A percentile compares a stretch with the other conserved stretches of the same genome.
phyloP scores from a whole-genome alignment of 1,284 basidiomycete genomes.

The Boletus mariae region DNA sequence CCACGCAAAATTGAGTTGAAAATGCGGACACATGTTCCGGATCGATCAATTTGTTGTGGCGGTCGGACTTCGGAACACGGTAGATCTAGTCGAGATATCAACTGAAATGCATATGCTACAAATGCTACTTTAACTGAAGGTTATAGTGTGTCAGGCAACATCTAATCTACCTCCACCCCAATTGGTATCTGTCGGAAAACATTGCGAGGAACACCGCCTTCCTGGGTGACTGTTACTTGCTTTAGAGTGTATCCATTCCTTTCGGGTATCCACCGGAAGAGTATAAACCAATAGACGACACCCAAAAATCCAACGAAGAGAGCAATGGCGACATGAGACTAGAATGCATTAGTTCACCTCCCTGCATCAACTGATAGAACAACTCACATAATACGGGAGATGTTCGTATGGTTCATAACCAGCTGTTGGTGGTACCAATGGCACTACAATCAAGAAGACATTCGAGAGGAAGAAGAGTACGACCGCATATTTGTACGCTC shows the following conservation, averaged over 20 bases:
- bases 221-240: slow-evolving; percentile 43
- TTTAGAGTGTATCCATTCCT: slow-evolving; percentile 48
- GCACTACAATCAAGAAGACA: slow-evolving; percentile 54
- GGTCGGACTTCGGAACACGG: no score
- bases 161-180: slow-evolving; percentile 1
- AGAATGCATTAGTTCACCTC: not conserved
- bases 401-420: slow-evolving; percentile 50
- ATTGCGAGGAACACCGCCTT: slow-evolving; percentile 48
- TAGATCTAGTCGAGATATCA: no score
- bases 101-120: not conserved
- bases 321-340: slow-evolving; percentile 55
- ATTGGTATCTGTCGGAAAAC: slow-evolving; percentile 33
- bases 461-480: slow-evolving; percentile 60
- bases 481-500: slow-evolving; percentile 45
- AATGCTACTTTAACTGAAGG: not conserved
- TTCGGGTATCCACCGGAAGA: slow-evolving; percentile 52
- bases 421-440: slow-evolving; percentile 54
- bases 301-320: slow-evolving; percentile 50
- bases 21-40: slow-evolving; percentile 11
- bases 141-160: not conserved
- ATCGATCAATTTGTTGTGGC: no score
- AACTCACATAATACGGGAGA: slow-evolving; percentile 63
- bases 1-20: slow-evolving; percentile 17
- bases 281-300: slow-evolving; percentile 57
- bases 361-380: not conserved